Evolutionary conservation across 176 grass and related monocot species (phyloP).

Genomic region (Neostapfia colusana): DNA sequence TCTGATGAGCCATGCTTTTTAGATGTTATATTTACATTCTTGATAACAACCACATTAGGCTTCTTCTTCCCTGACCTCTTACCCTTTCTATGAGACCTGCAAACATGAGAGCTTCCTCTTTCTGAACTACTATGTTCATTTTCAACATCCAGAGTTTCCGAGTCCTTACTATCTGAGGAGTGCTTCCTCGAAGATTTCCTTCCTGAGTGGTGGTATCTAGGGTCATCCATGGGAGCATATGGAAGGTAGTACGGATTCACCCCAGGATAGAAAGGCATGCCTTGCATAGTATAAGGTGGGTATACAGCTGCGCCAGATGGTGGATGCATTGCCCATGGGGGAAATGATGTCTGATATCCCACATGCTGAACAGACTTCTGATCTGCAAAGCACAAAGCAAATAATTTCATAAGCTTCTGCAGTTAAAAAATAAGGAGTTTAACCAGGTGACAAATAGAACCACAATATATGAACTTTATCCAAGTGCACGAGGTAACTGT

Average conservation of each 20-base stretch:
- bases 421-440: constrained; percentile 2
- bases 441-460: neutral
- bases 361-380: constrained; percentile 59
- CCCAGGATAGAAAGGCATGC: constrained; percentile 83
- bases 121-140: constrained; percentile 50
- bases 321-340: constrained; percentile 87
- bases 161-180: constrained; percentile 66
- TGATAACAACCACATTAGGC: constrained; percentile 73
- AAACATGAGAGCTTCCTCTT: constrained; percentile 53
- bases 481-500: neutral
- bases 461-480: constrained; percentile 8
- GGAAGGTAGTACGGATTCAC: constrained; percentile 60
- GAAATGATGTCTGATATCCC: constrained; percentile 69
- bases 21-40: constrained; percentile 85
- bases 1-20: constrained; percentile 65
- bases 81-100: constrained; percentile 65
- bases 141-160: constrained; percentile 49
- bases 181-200: constrained; percentile 60
- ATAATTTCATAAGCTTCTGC: constrained; percentile 20
- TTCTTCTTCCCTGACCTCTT: constrained; percentile 75
- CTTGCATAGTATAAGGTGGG: constrained; percentile 77
- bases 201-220: constrained; percentile 50
- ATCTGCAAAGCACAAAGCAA: constrained; percentile 40
- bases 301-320: constrained; percentile 51
- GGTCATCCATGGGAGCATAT: constrained; percentile 75